Evolutionary conservation across 495 filamentous ascomycete genomes (phyloP).

Genomic region (Beverwykella pulmonaria): DNA sequence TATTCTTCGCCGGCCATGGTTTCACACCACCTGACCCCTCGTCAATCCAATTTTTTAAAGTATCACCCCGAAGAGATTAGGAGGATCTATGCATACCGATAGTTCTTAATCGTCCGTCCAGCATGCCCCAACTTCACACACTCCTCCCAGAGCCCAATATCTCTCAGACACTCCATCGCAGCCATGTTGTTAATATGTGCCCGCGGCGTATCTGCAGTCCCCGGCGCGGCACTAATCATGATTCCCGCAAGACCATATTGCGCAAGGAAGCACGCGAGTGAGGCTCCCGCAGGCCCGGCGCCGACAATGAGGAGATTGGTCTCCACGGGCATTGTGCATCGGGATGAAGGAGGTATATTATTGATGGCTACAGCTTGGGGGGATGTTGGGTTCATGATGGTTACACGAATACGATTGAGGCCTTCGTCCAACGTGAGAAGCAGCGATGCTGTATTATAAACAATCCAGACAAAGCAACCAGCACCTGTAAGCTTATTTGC

Average conservation of each 20-base stretch:
- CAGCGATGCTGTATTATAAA: too few relatives aligned
- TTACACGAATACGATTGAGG: too few relatives aligned
- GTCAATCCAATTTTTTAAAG: neutral
- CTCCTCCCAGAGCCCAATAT: slow-evolving; percentile 58
- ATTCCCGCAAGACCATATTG: slow-evolving; percentile 55
- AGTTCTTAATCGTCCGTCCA: slow-evolving; percentile 52
- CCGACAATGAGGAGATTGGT: slow-evolving; percentile 59
- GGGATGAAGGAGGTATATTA: neutral
- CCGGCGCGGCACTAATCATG: slow-evolving; percentile 52
- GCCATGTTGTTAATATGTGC: slow-evolving; percentile 66
- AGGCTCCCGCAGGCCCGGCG: slow-evolving; percentile 59
- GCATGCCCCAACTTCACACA: slow-evolving; percentile 46
- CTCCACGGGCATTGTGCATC: slow-evolving; percentile 17
- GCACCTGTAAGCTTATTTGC: too few relatives aligned
- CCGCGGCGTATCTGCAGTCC: slow-evolving; percentile 56
- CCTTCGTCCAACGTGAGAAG: too few relatives aligned
- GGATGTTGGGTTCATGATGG: too few relatives aligned
- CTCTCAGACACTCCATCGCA: slow-evolving; percentile 59
- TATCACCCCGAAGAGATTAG: neutral
- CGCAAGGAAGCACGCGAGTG: slow-evolving; percentile 58
- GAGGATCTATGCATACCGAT: slow-evolving; percentile 43
- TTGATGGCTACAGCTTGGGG: too few relatives aligned
- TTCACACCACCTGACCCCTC: slow-evolving; percentile 45
- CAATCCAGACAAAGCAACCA: too few relatives aligned
- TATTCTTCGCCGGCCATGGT: slow-evolving; percentile 60